Conservation (phyloP, 2,329 filamentous ascomycete genomes). For the Diaporthe longicolla region DNA sequence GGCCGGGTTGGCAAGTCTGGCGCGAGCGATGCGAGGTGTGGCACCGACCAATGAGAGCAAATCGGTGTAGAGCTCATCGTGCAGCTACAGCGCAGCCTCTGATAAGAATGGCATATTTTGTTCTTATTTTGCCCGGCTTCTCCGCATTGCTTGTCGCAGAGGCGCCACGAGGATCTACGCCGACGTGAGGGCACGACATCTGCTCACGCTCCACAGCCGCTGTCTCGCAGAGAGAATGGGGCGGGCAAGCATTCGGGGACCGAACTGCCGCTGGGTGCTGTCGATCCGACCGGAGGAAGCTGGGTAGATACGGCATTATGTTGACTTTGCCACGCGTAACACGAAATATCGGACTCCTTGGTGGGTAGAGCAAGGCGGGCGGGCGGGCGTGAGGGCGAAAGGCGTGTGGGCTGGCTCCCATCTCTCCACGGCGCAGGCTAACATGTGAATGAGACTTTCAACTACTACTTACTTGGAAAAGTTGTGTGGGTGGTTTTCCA, state of each 20-base stretch:
- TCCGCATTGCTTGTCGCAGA: conserved; percentile 2
- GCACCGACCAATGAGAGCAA: conserved; percentile 5
- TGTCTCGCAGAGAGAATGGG: conserved; percentile 1
- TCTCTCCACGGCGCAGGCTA: conserved; percentile 26
- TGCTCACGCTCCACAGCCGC: not conserved
- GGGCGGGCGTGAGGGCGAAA: not conserved
- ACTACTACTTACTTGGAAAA: conserved; percentile 37
- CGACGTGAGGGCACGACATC: not conserved
- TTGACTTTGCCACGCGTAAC: conserved; percentile 2
- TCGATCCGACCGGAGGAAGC: conserved; percentile 8
- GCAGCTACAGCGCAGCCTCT: conserved; percentile 17
- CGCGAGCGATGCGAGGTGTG: conserved; percentile 13
- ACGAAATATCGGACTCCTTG: conserved; percentile 25
- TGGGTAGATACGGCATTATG: not conserved
- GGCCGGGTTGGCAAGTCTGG: not conserved
- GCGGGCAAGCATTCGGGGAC: conserved; percentile 4
- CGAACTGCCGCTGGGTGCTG: conserved; percentile 6
- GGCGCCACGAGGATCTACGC: conserved; percentile 1
- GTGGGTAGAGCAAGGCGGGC: not conserved
- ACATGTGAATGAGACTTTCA: conserved; percentile 22
- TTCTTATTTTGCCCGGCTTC: not conserved
- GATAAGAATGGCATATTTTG: conserved; percentile 11
- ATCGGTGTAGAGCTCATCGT: not conserved
- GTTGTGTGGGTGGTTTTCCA: conserved; percentile 15
- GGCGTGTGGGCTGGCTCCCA: conserved; percentile 30